These are phyloP conservation scores for Penicillium salamii DNA, from an alignment of 495 filamentous ascomycete species.

Conservation along the genomic window DNA sequence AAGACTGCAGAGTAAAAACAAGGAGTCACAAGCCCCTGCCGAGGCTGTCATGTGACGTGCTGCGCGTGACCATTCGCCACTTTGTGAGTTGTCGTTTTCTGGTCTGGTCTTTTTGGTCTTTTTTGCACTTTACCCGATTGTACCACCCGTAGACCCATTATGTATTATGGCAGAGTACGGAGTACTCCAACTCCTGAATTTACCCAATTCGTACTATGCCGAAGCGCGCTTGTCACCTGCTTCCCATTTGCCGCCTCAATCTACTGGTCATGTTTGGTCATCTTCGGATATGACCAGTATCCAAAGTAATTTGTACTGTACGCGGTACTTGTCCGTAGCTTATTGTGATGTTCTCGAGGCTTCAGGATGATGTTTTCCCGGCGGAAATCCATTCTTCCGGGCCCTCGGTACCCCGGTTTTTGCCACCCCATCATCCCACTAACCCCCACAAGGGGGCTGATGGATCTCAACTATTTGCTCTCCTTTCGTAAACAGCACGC, in stretches of 20 bases:
- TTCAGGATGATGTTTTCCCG: background rate
- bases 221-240: conserved; percentile 10
- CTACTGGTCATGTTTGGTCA: conserved; percentile 4
- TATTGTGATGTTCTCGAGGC: too few relatives aligned
- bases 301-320: too few relatives aligned
- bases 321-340: too few relatives aligned
- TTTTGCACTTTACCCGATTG: background rate
- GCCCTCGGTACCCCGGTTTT: conserved; percentile 5
- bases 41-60: conserved; percentile 23
- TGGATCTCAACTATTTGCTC: background rate
- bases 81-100: conserved; percentile 5
- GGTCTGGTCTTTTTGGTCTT: too few relatives aligned
- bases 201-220: background rate
- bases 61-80: conserved; percentile 24
- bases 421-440: background rate
- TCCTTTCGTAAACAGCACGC: background rate
- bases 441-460: background rate
- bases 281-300: too few relatives aligned
- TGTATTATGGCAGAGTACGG: background rate
- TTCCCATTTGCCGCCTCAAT: conserved; percentile 17
- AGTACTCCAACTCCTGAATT: too few relatives aligned
- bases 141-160: background rate
- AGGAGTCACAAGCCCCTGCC: conserved; percentile 17
- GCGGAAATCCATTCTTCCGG: background rate
- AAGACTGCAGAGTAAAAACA: too few relatives aligned